Evolutionary conservation across 2,329 filamentous ascomycete genomes (phyloP).

Genomic region (Verticillium zaregamsianum): DNA sequence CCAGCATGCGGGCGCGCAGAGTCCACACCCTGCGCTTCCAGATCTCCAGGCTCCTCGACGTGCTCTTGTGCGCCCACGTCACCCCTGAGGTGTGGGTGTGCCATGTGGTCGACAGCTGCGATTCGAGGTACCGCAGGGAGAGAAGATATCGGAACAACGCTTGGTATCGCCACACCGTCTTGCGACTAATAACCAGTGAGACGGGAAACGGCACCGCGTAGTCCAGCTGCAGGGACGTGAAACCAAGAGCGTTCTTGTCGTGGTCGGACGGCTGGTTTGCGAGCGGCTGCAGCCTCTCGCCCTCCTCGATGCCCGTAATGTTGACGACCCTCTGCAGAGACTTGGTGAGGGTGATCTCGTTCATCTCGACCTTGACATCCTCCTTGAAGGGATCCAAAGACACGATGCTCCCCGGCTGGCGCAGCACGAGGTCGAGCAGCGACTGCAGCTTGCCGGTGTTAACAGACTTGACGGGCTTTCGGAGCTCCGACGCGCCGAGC

Average conservation of each 20-base stretch:
- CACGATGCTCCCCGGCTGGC: conserved; percentile 93
- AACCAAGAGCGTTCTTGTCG: conserved; percentile 84
- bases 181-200: conserved; percentile 90
- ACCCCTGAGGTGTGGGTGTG: conserved; percentile 78
- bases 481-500: conserved; percentile 80
- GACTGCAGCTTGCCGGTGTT: conserved; percentile 94
- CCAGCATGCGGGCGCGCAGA: conserved; percentile 86
- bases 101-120: conserved; percentile 82
- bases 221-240: conserved; percentile 89
- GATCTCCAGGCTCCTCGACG: conserved; percentile 69
- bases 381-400: conserved; percentile 97
- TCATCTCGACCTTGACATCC: conserved; percentile 96
- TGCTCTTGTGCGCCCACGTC: conserved; percentile 79
- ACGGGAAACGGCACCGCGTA: conserved; percentile 93
- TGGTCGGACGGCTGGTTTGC: conserved; percentile 66
- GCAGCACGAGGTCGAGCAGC: conserved; percentile 87
- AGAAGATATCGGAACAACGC: conserved; percentile 92
- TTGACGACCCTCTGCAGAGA: conserved; percentile 95
- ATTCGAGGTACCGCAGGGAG: conserved; percentile 84
- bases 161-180: conserved; percentile 96
- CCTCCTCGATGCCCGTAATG: conserved; percentile 91
- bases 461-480: conserved; percentile 82
- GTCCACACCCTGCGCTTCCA: conserved; percentile 96
- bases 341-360: conserved; percentile 87
- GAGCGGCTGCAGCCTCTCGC: conserved; percentile 73